A percentile compares a stretch with the other conserved stretches of the same genome.
phyloP scores from a whole-genome alignment of 176 grass and related monocot genomes.

The Coix lacrymajobi region DNA sequence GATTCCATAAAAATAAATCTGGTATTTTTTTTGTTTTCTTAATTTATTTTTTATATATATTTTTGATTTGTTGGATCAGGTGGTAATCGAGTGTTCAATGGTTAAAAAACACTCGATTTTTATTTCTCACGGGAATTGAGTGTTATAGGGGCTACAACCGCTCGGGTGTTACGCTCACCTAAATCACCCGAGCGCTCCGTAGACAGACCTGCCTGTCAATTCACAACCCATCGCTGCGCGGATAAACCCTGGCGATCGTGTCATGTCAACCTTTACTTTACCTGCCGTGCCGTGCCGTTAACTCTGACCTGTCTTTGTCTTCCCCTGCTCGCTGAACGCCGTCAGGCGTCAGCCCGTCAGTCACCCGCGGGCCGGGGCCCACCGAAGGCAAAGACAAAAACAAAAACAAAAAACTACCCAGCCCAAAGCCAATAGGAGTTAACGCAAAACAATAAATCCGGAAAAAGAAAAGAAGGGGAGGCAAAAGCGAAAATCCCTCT shows the following conservation, averaged over 20 bases:
- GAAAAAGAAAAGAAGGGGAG: neutral
- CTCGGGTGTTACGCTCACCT: no score
- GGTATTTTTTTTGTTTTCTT: no score
- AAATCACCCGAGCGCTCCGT: no score
- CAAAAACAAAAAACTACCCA: neutral
- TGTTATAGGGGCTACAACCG: no score
- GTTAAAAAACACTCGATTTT: no score
- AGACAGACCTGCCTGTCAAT: neutral
- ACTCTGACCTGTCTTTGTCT: neutral
- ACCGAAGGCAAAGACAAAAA: neutral
- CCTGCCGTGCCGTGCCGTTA: neutral
- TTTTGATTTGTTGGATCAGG: no score
- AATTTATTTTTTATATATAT: no score
- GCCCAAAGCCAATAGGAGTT: neutral
- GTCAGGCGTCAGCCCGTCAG: neutral
- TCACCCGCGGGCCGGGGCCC: neutral
- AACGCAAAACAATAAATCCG: neutral
- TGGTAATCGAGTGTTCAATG: no score
- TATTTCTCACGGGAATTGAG: no score
- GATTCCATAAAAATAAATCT: no score
- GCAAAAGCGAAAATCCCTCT: neutral
- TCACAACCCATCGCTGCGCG: neutral
- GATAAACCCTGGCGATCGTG: neutral
- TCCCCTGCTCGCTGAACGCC: neutral
- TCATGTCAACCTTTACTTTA: neutral